Base-by-base conservation (phyloP, 2,329 filamentous ascomycete genomes). In the Botrytis paeoniae region DNA sequence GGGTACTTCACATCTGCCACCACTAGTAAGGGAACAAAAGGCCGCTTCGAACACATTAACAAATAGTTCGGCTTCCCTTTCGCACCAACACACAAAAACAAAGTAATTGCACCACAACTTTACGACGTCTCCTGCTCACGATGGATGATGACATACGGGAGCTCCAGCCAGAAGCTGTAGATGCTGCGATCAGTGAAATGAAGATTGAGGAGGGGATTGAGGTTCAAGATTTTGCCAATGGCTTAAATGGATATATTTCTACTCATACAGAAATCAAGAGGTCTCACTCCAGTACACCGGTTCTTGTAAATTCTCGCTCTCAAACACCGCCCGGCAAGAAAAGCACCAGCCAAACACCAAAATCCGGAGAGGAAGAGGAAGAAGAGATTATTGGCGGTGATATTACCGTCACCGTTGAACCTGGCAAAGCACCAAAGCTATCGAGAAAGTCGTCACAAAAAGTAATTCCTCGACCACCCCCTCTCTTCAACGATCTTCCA, bases 391-490 rank as follows among this genome's bases (percentile, higher is more conserved):
- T 91, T 69, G 86, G 87, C 73, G 89, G 87, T 76, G 88, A 89
- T 74, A 88, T 91, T 73, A 87, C 85, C 69, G 81, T 91, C 78
- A 91, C 90, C 81, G 83, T 88, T 79, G 89, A 91, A 81, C 87
- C 88, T 39, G 88, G 88, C n/a, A 81, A 92, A 79, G 87, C 89
- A 59, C 88, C 91, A 63, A 96, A 93, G 82, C 84, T 92, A 73
- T 87, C 91, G 77, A 91, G 94, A 78, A 93, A 92, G 80, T 84
- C 89, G 54, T 92, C 92, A 32, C 89, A 93, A 77, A 97, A 93
- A 82, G 82, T 90, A 68, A 82, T 88, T 73, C 83, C 87, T 75
- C 88, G 89, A 73, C 86, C 90, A 73, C 86, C 90, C 70, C 86
- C 85, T 71, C 85, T 97, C 18, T 97, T 92, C 81, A 82, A 86